These are phyloP conservation scores for Mucor indicus DNA, from an alignment of 371 early-diverging fungal species.

Conservation along the genomic window DNA sequence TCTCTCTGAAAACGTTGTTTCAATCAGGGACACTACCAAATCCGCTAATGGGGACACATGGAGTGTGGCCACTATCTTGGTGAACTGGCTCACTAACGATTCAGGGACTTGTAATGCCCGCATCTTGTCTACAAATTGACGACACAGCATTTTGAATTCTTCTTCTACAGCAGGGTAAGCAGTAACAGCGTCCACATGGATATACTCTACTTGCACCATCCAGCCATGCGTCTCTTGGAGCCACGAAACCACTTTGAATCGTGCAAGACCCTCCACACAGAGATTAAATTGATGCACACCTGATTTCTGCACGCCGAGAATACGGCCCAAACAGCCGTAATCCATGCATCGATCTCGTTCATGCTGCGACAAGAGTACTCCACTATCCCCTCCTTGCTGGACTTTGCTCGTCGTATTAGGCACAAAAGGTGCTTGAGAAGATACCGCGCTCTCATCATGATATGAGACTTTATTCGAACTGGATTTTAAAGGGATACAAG, in stretches of 20 bases:
- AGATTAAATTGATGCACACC: slow-evolving; percentile 27
- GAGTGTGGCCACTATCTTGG: no score
- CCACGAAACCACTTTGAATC: slow-evolving; percentile 19
- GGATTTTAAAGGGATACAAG: slow-evolving; percentile 22
- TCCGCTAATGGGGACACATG: no score
- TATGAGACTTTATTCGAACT: neutral
- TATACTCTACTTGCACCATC: no score
- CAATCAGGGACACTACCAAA: no score
- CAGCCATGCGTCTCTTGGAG: slow-evolving; percentile 5
- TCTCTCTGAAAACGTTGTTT: no score
- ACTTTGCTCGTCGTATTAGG: slow-evolving; percentile 4
- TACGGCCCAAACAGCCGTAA: slow-evolving; percentile 43
- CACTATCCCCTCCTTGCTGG: neutral
- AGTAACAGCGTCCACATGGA: no score
- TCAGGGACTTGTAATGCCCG: no score
- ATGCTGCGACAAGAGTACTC: neutral
- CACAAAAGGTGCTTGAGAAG: slow-evolving; percentile 14
- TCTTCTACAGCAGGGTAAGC: no score
- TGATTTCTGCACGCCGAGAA: slow-evolving; percentile 33
- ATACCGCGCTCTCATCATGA: neutral
- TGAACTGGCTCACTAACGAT: no score
- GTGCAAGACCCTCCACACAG: slow-evolving; percentile 25
- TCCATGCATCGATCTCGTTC: slow-evolving; percentile 13
- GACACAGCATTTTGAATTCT: no score
- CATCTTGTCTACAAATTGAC: no score